Evolutionary conservation across 352 stramenopile genomes (phyloP), one percentile per base, ranked within the genome.

Genomic region (Globisporangium carolinianum): DNA sequence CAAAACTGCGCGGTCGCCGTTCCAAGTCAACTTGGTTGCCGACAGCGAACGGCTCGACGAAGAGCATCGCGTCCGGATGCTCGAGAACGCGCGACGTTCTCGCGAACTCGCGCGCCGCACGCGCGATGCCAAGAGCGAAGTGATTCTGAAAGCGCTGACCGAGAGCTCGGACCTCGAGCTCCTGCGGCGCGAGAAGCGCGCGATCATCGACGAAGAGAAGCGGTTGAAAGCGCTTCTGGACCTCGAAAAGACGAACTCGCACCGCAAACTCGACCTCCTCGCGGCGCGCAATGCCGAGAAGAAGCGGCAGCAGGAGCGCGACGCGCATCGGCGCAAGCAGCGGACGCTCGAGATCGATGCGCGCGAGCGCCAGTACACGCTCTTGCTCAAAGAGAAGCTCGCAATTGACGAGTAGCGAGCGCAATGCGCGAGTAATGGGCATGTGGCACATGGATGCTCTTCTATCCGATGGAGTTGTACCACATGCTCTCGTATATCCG

Each of bases 121-220:
- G 5, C 79, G 89, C 37, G 71, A 94, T 43, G 86, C 90, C 59
- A 98, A 98, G 56, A 96, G 89, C 56, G 88, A 97, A 55, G 96
- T 98, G 36, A 97, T 98, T 53, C 47, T 97, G 0, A 95, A 96
- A 61, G 89, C 88, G 5, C 65, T 97, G 10, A 89, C 84, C 0
- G 89, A 98, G 61, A 87, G 79, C 15, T 88, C 83, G 1, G 93
- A 98, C 59, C 67, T 98, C 6, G 93, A 98, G 53, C 67, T 91
- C 35, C 66, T 98, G 45, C 85, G 93, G 1, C 79, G 83, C 43
- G 93, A 98, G 63, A 98, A 98, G 79, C 80, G 91, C 18, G 90
- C 91, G 5, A 98, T 98, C 59, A 89, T 97, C 39, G 86, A 97
- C 55, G 93, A 98, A 67, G 93, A 98, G 70, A 90, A 91, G 55